Evolutionary conservation across 2,329 filamentous ascomycete species (phyloP).

Genomic region (Cytospora paraplurivora): DNA sequence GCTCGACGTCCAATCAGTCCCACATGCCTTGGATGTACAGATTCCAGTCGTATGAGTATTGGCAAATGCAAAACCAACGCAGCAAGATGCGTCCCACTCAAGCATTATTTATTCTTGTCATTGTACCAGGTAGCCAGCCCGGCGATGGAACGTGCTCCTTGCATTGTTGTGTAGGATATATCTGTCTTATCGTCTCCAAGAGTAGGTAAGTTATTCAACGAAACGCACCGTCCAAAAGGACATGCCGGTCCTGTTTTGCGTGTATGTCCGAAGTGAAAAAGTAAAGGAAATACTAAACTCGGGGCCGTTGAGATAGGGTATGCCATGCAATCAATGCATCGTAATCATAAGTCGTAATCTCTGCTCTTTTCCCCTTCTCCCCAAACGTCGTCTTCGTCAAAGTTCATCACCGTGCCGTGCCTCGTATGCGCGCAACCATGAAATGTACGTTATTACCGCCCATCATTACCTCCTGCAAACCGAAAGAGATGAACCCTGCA

Average conservation of each 20-base stretch:
- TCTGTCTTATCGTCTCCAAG: background rate
- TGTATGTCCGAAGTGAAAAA: background rate
- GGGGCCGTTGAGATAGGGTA: conserved; percentile 2
- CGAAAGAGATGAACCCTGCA: background rate
- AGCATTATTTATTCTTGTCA: background rate
- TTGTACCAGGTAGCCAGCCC: background rate
- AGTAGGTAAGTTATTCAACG: background rate
- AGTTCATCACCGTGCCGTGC: background rate
- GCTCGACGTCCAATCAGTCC: background rate
- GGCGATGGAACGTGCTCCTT: background rate
- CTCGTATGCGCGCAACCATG: background rate
- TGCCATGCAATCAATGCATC: conserved; percentile 12
- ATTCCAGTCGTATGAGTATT: background rate
- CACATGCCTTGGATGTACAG: no score
- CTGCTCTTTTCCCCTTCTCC: background rate
- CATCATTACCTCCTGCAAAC: background rate
- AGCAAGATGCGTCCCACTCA: background rate
- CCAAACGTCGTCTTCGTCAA: conserved; percentile 7
- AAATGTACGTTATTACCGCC: background rate
- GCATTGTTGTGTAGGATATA: conserved; percentile 2
- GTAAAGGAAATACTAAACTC: background rate
- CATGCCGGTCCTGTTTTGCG: conserved; percentile 10
- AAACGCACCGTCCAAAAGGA: conserved; percentile 3
- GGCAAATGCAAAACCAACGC: no score
- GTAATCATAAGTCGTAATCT: conserved; percentile 14